Conservation (phyloP, 78 protist genomes). For the Emiliania huxleyi region DNA sequence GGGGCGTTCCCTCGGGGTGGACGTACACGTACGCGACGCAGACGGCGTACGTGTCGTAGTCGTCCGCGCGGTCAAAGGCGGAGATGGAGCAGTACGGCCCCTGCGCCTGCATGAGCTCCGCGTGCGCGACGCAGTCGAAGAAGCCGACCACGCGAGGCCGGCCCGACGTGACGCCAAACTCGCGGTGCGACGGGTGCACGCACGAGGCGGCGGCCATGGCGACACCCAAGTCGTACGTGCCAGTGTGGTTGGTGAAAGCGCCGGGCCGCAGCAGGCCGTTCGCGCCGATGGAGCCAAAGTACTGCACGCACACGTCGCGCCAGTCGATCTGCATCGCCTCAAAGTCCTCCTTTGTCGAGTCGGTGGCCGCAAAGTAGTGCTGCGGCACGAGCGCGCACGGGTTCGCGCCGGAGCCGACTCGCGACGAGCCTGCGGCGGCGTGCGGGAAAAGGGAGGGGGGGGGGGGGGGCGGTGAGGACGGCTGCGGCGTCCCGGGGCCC, state of each 20-base stretch:
- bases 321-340: neutral
- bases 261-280: constrained; percentile 21
- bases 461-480: too few species aligned
- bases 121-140: constrained; percentile 41
- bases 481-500: too few species aligned
- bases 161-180: constrained; percentile 38
- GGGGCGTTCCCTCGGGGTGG: constrained; percentile 2
- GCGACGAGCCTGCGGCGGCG: constrained; percentile 15
- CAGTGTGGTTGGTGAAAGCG: neutral
- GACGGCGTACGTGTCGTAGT: constrained; percentile 31
- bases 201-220: constrained; percentile 24
- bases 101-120: constrained; percentile 18
- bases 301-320: neutral
- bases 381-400: constrained; percentile 38
- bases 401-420: constrained; percentile 45
- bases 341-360: neutral
- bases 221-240: constrained; percentile 26
- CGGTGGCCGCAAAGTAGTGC: constrained; percentile 26
- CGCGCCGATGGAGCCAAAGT: neutral
- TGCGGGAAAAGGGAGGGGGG: too few species aligned
- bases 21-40: constrained; percentile 37
- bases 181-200: constrained; percentile 21
- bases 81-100: constrained; percentile 41
- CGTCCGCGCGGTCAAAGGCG: constrained; percentile 47
- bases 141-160: constrained; percentile 45